Percentiles rank a stretch among this genome's conserved stretches.
These are phyloP conservation scores for Bothia castanella DNA, from an alignment of 1,284 basidiomycete genomes.

Conservation along the genomic window DNA sequence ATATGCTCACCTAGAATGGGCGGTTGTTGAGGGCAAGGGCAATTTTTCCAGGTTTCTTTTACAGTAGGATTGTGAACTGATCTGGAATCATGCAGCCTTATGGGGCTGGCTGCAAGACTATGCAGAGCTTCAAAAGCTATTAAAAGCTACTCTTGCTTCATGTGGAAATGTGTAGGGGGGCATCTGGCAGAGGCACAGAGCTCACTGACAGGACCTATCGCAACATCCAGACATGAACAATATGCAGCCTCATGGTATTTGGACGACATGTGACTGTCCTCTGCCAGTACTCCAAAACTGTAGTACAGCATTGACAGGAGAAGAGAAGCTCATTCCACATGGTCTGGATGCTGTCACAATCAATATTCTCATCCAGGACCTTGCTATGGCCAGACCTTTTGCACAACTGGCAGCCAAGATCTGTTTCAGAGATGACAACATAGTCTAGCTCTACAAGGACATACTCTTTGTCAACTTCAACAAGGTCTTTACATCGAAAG, in stretches of 20 bases:
- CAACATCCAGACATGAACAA: no score
- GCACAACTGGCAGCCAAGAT: slow-evolving; percentile 23
- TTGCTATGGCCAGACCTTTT: slow-evolving; percentile 25
- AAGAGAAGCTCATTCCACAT: slow-evolving; percentile 33
- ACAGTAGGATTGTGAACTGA: no score
- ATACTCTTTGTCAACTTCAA: slow-evolving; percentile 29
- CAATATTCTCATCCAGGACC: slow-evolving; percentile 29
- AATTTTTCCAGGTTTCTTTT: no score
- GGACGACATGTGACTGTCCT: no score
- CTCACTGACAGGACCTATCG: slow-evolving; percentile 16
- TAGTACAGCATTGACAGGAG: slow-evolving; percentile 8
- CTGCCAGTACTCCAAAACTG: no score
- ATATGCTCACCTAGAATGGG: background rate
- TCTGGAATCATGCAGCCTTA: no score
- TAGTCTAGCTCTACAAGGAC: slow-evolving; percentile 14
- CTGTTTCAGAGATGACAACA: no score
- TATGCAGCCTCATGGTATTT: no score
- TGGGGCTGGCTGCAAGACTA: no score
- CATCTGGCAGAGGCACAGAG: slow-evolving; percentile 25
- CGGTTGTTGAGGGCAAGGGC: no score
- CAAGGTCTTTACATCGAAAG: no score
- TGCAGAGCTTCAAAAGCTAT: slow-evolving; percentile 14
- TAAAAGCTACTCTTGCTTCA: slow-evolving; percentile 11
- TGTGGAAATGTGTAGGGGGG: slow-evolving; percentile 20
- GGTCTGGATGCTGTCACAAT: slow-evolving; percentile 21